Evolutionary conservation across 495 filamentous ascomycete species (phyloP).

Genomic region (Penicillium steckii): DNA sequence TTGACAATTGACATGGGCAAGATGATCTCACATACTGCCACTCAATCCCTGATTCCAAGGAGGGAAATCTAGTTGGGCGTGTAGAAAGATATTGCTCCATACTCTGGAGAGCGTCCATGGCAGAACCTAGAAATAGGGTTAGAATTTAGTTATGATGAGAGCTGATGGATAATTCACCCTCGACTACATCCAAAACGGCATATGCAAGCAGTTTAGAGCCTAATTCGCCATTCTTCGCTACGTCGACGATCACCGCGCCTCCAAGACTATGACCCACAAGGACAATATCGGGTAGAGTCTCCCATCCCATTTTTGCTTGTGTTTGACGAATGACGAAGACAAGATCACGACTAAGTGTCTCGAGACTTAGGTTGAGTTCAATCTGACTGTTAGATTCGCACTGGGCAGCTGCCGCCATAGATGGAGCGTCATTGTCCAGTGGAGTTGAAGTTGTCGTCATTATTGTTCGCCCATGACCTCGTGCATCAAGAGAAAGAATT

Average conservation of each 20-base stretch:
- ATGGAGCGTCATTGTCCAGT: slow-evolving; percentile 8
- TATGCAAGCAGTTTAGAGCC: slow-evolving; percentile 75
- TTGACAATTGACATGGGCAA: neutral
- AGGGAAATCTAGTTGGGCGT: slow-evolving; percentile 75
- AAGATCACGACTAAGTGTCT: slow-evolving; percentile 72
- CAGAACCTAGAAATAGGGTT: slow-evolving; percentile 48
- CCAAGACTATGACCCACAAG: slow-evolving; percentile 94
- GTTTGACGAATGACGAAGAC: slow-evolving; percentile 65
- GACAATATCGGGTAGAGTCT: slow-evolving; percentile 67
- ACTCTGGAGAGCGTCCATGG: slow-evolving; percentile 89
- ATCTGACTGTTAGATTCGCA: slow-evolving; percentile 32
- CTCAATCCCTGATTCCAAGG: slow-evolving; percentile 75
- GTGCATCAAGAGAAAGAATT: slow-evolving; percentile 78
- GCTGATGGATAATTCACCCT: slow-evolving; percentile 49
- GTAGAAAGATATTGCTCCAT: slow-evolving; percentile 91
- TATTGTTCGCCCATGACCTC: slow-evolving; percentile 79
- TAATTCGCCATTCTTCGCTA: slow-evolving; percentile 64
- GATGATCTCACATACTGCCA: slow-evolving; percentile 71
- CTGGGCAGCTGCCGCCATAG: slow-evolving; percentile 12
- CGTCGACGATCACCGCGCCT: slow-evolving; percentile 88
- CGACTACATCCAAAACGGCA: slow-evolving; percentile 92
- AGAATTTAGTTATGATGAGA: neutral
- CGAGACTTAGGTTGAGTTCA: slow-evolving; percentile 60
- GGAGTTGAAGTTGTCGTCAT: slow-evolving; percentile 22
- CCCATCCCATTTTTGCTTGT: slow-evolving; percentile 65